A percentile compares a stretch with the other conserved stretches of the same genome.
Evolutionary conservation across 345 rosid species (phyloP).

Genomic region (Noccaea bulbosa): DNA sequence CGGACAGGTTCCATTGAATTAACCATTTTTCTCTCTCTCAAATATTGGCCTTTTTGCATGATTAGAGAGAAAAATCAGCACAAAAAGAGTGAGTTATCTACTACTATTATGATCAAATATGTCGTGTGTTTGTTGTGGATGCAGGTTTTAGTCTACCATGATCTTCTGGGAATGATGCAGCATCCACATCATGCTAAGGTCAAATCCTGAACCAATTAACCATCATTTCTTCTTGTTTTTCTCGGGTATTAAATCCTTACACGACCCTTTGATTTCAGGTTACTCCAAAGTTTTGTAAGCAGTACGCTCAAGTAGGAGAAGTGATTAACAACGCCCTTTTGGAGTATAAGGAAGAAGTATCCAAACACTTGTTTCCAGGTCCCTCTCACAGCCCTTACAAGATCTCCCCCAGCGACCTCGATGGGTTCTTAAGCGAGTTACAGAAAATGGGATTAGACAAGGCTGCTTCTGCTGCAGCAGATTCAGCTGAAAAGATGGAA

Average conservation of each 20-base stretch:
- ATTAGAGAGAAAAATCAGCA: conserved; percentile 3
- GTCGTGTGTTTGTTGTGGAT: conserved; percentile 22
- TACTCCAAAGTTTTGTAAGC: conserved; percentile 91
- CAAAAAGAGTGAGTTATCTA: conserved; percentile 15
- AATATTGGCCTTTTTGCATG: not conserved
- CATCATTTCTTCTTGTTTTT: conserved; percentile 1
- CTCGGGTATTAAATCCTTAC: conserved; percentile 3
- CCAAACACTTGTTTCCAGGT: conserved; percentile 71
- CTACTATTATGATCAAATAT: conserved; percentile 15
- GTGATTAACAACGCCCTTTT: conserved; percentile 72
- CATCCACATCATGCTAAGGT: conserved; percentile 99
- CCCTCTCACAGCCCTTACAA: conserved; percentile 77
- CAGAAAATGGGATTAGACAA: conserved; percentile 71
- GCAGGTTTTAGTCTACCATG: conserved; percentile 89
- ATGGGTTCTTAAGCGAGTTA: conserved; percentile 67
- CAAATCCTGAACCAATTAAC: not conserved
- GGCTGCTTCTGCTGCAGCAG: conserved; percentile 74
- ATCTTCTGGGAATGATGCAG: conserved; percentile 91
- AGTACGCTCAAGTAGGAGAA: conserved; percentile 72
- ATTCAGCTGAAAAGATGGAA: conserved; percentile 56
- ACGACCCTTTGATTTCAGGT: conserved; percentile 54
- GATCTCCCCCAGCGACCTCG: conserved; percentile 56
- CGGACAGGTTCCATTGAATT: conserved; percentile 69
- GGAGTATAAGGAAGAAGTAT: conserved; percentile 81
- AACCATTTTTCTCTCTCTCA: not conserved